Conservation (phyloP, 257 asterid genomes). For the Cordia subcordata region DNA sequence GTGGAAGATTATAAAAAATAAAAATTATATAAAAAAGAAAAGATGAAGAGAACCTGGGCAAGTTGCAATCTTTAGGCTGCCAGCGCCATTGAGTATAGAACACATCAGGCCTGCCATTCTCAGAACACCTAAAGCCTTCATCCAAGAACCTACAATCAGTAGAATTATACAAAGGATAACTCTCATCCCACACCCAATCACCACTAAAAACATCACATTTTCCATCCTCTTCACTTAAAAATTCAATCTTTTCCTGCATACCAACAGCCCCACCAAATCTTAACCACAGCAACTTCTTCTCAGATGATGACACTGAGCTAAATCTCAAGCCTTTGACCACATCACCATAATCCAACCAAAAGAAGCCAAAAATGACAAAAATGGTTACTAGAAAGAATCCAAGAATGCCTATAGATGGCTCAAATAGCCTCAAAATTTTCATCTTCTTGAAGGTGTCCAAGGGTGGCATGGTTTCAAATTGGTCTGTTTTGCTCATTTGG, state of each 20-base stretch:
- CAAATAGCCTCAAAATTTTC: conserved; percentile 69
- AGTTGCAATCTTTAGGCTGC: conserved; percentile 87
- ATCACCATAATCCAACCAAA: conserved; percentile 54
- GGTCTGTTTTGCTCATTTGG: conserved; percentile 17
- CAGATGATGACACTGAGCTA: conserved; percentile 33
- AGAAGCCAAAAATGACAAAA: conserved; percentile 55
- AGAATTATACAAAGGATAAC: conserved; percentile 76
- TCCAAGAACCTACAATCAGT: conserved; percentile 76
- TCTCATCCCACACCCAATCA: conserved; percentile 98
- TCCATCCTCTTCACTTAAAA: conserved; percentile 46
- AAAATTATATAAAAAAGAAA: no score
- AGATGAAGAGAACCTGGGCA: conserved; percentile 58
- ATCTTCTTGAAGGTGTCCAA: conserved; percentile 51
- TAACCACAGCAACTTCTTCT: conserved; percentile 60
- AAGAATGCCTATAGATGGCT: conserved; percentile 70
- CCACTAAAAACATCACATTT: conserved; percentile 85
- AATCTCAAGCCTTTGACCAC: conserved; percentile 47
- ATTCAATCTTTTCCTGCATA: conserved; percentile 41
- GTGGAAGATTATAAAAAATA: not conserved
- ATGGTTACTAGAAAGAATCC: conserved; percentile 50
- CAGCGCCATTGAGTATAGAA: conserved; percentile 97
- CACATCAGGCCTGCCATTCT: conserved; percentile 90
- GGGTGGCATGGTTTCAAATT: conserved; percentile 28
- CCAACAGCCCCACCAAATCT: conserved; percentile 32
- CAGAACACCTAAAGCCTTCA: conserved; percentile 80